Conservation (phyloP, 2,329 filamentous ascomycete species). For the Fusarium citri region DNA sequence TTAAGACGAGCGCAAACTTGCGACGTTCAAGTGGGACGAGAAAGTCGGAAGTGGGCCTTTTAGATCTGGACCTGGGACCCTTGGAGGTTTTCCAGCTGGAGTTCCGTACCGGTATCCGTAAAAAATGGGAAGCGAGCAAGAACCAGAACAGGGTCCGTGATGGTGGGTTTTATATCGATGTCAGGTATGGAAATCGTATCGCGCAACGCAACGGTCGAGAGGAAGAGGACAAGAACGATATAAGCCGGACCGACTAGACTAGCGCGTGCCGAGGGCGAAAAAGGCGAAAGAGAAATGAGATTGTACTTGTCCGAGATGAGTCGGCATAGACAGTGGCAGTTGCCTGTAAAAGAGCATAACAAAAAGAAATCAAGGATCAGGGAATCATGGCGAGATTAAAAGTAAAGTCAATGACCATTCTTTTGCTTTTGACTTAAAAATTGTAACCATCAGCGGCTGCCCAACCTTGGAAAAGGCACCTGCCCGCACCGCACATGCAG, state of each 20-base stretch:
- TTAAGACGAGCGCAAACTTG: constrained; percentile 41
- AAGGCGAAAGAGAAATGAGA: constrained; percentile 2
- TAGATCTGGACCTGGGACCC: constrained; percentile 41
- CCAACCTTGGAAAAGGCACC: constrained; percentile 11
- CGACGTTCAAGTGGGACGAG: constrained; percentile 42
- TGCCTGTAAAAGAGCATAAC: not conserved
- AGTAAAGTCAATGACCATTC: not conserved
- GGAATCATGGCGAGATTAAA: constrained; percentile 25
- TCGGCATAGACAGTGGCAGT: too few species aligned
- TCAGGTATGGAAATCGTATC: constrained; percentile 6
- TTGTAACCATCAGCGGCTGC: constrained; percentile 22
- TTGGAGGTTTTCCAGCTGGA: constrained; percentile 5
- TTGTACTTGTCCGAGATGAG: constrained; percentile 10
- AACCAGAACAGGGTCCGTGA: constrained; percentile 15
- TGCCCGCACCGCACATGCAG: constrained; percentile 18
- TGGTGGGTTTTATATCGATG: constrained; percentile 20
- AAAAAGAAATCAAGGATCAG: not conserved
- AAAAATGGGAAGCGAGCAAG: not conserved
- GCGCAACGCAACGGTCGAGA: constrained; percentile 26
- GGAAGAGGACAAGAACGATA: constrained; percentile 23
- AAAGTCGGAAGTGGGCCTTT: constrained; percentile 38
- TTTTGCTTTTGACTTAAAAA: constrained; percentile 15
- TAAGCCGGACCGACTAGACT: constrained; percentile 38
- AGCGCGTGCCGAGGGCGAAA: constrained; percentile 23
- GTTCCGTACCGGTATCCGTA: constrained; percentile 2